A percentile compares a stretch with the other conserved stretches of the same genome.
phyloP scores from a whole-genome alignment of 1,139 yeast genomes.

The Diutina rugosa region DNA sequence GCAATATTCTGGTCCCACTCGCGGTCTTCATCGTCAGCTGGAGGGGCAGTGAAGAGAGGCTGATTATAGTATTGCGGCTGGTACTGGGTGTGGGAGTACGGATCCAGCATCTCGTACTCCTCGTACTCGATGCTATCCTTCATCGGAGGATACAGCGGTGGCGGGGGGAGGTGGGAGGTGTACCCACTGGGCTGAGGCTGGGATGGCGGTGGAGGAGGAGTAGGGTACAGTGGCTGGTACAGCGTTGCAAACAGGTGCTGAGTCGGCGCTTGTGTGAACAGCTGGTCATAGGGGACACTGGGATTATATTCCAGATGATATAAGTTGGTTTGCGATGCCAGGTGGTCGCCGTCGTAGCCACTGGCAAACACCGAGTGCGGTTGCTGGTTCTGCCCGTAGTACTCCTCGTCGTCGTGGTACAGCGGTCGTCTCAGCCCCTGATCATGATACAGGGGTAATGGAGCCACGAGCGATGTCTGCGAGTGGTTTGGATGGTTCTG shows the following conservation, averaged over 20 bases:
- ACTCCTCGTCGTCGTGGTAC: background rate
- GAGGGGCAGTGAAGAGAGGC: background rate
- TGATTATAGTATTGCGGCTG: background rate
- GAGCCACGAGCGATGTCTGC: background rate
- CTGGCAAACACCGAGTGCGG: background rate
- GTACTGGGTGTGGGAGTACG: background rate
- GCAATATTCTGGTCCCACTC: slow-evolving; percentile 1
- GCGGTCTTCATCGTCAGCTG: background rate
- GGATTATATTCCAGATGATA: background rate
- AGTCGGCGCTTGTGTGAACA: background rate
- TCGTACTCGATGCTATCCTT: background rate
- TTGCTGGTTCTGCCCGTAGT: background rate
- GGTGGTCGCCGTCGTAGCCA: background rate
- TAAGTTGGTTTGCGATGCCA: background rate
- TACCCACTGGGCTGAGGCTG: background rate
- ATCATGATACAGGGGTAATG: background rate
- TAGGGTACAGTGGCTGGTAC: background rate
- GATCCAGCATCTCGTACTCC: background rate
- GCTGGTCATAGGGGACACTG: background rate
- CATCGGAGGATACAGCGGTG: background rate
- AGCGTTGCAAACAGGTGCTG: background rate
- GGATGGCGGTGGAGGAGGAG: background rate
- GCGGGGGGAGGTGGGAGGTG: background rate
- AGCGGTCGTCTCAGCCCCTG: background rate
- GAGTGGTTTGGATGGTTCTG: background rate